Conservation (phyloP, 1,139 yeast species). For the Yamadazyma oceani region DNA sequence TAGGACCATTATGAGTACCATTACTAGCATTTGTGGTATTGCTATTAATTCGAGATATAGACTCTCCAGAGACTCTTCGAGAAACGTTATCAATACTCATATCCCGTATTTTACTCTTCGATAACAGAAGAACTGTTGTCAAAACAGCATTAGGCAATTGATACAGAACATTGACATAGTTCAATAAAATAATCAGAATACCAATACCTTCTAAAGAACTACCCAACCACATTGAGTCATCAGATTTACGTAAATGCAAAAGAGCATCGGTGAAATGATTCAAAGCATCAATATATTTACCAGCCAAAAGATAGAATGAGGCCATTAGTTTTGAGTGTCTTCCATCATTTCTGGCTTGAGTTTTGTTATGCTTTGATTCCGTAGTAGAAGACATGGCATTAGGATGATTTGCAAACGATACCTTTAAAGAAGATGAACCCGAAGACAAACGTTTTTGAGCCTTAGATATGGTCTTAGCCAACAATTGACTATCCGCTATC, state of each 20-base stretch:
- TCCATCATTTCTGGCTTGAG: constrained; percentile 50
- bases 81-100: constrained; percentile 19
- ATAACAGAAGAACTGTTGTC: constrained; percentile 26
- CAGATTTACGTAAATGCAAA: constrained; percentile 53
- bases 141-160: constrained; percentile 51
- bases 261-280: constrained; percentile 73
- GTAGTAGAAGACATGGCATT: constrained; percentile 5
- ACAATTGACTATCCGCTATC: constrained; percentile 50
- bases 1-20: constrained; percentile 6
- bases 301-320: constrained; percentile 75
- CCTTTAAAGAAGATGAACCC: constrained; percentile 39
- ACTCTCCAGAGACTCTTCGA: constrained; percentile 22
- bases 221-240: constrained; percentile 86
- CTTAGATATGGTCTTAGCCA: constrained; percentile 52
- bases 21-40: constrained; percentile 5
- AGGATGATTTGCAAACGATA: constrained; percentile 22
- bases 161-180: constrained; percentile 57
- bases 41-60: constrained; percentile 8
- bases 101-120: constrained; percentile 24
- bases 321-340: constrained; percentile 77
- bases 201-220: constrained; percentile 82
- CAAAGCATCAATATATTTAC: constrained; percentile 71
- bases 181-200: constrained; percentile 60
- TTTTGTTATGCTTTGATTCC: constrained; percentile 12
- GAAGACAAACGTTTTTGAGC: constrained; percentile 46